phyloP scores from a whole-genome alignment of 345 rosid species.

The Acer saccharum region DNA sequence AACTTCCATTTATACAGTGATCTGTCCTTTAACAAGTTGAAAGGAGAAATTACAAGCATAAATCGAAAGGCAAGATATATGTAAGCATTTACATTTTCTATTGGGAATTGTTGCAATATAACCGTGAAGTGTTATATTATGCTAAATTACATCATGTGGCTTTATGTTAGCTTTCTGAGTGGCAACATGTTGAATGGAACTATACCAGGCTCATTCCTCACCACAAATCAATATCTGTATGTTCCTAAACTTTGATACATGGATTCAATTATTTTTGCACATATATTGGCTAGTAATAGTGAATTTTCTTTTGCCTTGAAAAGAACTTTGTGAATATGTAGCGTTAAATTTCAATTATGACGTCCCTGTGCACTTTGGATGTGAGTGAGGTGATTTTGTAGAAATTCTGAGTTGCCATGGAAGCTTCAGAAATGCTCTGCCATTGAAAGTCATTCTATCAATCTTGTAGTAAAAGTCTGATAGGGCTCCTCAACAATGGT shows the following conservation, averaged over 20 bases:
- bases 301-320: too few relatives aligned
- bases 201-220: constrained; percentile 19
- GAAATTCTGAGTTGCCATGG: not conserved
- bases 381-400: not conserved
- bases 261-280: constrained; percentile 13
- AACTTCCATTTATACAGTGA: constrained; percentile 21
- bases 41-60: not conserved
- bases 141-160: constrained; percentile 1
- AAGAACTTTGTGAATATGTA: not conserved
- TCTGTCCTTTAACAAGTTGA: constrained; percentile 26
- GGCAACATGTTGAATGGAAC: constrained; percentile 28
- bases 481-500: not conserved
- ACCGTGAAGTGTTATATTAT: not conserved
- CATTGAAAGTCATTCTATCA: not conserved
- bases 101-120: not conserved
- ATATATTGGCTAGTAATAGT: not conserved
- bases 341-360: not conserved
- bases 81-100: constrained; percentile 4
- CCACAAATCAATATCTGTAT: constrained; percentile 10
- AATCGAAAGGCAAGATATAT: not conserved
- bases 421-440: not conserved
- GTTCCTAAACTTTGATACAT: constrained; percentile 5
- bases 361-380: not conserved
- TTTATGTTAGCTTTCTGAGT: constrained; percentile 17
- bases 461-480: not conserved